A percentile compares a stretch with the other conserved stretches of the same genome.
phyloP scores from a whole-genome alignment of 345 rosid genomes.

The Brassica cretica region DNA sequence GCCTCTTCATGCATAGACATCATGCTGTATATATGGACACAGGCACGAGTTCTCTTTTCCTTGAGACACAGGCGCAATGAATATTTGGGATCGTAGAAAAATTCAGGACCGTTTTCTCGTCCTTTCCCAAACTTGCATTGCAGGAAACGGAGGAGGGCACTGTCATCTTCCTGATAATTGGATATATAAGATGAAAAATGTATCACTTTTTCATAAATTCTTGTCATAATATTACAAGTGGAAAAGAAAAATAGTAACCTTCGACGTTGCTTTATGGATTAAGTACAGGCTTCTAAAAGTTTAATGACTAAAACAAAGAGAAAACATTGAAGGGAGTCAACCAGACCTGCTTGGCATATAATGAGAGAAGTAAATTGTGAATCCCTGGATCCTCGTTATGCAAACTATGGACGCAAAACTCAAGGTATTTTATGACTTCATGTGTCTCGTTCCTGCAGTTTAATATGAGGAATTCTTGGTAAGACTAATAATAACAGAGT shows the following conservation, averaged over 20 bases:
- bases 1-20: constrained; percentile 99
- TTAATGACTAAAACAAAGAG: constrained; percentile 7
- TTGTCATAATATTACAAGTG: neutral
- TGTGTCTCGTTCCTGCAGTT: constrained; percentile 94
- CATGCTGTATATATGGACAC: constrained; percentile 97
- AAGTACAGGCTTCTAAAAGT: constrained; percentile 4
- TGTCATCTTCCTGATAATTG: constrained; percentile 81
- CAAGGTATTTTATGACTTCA: constrained; percentile 94
- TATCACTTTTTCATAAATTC: constrained; percentile 1
- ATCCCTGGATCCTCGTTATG: constrained; percentile 97
- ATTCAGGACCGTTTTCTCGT: constrained; percentile 82
- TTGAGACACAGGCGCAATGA: constrained; percentile 97
- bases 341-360: constrained; percentile 95
- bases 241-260: constrained; percentile 15
- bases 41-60: constrained; percentile 93
- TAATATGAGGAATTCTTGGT: constrained; percentile 5
- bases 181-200: constrained; percentile 23
- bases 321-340: constrained; percentile 17
- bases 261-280: constrained; percentile 11
- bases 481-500: constrained; percentile 5
- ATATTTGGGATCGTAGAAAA: constrained; percentile 96
- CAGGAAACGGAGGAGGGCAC: constrained; percentile 84
- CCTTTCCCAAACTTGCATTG: constrained; percentile 98
- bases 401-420: constrained; percentile 83
- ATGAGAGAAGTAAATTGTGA: constrained; percentile 90